Base-by-base conservation (phyloP, 768 basidiomycete species). In the Pleurotus pulmonarius region DNA sequence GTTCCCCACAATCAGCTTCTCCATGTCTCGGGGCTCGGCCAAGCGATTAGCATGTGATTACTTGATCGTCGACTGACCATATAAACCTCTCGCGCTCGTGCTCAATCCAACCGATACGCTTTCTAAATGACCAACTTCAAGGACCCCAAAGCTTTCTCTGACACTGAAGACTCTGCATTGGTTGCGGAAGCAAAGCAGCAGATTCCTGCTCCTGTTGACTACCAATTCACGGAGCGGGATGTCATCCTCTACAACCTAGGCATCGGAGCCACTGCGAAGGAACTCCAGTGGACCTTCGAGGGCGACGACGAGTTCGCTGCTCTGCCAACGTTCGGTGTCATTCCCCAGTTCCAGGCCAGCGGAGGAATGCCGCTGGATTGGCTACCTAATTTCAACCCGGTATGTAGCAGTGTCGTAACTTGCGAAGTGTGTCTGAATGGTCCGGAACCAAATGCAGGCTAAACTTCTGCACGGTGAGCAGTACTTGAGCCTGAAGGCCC, bases 391-490 rank as follows among this genome's bases (percentile, higher is more conserved):
- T 98, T 87, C 78, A 95, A 95, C 66, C 94, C 93, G 4, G 92
- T 92, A 63, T 49, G 84, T 70, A 8, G n/a, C 58, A 15, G 48
- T 49, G 34, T 13, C 49, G 22, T 22, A 22, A 34, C 29, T 8
- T 34, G 29, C 29, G 16, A 15, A 60, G 22, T 11, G 22, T 7
- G 26, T 25, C 13, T 34, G n/a, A 46, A 16, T 56, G 29, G 49
- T 29, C 22, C 24, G 20, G 24, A 38, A 37, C 13, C 47, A 6
- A 18, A 43, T 48, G 2, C 59, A 94, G 92, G 92, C 94, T 46
- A 98, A 93, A 72, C 78, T 99, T n/a, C 81, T 99, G 15, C 97
- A 99, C 67, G 97, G 97, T 45, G 97, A 99, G 67, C 97, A 98
- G 65, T 98, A 92, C 70, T 74, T 99, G 62, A 81, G 84, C 58